Base-by-base conservation (phyloP, 2,329 filamentous ascomycete species). In the Chaetomiaceae sp. region DNA sequence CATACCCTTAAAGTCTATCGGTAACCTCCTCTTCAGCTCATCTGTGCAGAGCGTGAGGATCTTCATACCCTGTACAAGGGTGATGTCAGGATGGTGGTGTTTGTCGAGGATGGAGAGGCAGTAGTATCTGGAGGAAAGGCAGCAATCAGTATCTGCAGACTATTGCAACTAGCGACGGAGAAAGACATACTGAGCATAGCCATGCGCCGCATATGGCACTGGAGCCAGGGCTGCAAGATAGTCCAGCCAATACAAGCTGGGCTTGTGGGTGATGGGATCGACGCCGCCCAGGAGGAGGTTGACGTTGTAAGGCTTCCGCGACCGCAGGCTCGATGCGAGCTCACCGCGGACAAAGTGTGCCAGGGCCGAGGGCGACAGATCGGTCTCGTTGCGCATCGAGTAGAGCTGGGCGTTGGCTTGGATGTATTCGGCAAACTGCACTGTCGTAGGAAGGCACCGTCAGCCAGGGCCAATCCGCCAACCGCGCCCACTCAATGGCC, bases 391-490 rank as follows among this genome's bases (percentile, higher is more conserved):
- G 64, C 94, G 88, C 90, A 97, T 98, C 58, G 87, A 89, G 74
- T 98, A 98, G 64, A 98, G 85, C 71, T 95, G 88, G 54, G 93
- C 84, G 69, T 98, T 98, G 66, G 91, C 90, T 79, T 97, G 90
- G 68, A 98, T 94, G 73, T 91, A 98, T 73, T 98, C 93, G 67
- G 94, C 88, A 68, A 98, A 98, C 83, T 98, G 91, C 53, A 97
- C 90, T 95, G 65, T 48, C 8, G 27, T n/a, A n/a, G n/a, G n/a
- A n/a, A n/a, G 33, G 26, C 15, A 33, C 24, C 22, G 26, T 54
- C 41, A 54, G 47, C 32, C 11, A 15, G 38, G 17, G 26, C 40
- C 24, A 17, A 12, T 17, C 24, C 29, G 9, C 15, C 42, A 24
- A 17, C 41, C 20, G 35, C 19, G 34, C 32, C 15, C 10, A 22